Evolutionary conservation across 164 flowering plant species (phyloP).

Genomic region (Magnolia officinalis): DNA sequence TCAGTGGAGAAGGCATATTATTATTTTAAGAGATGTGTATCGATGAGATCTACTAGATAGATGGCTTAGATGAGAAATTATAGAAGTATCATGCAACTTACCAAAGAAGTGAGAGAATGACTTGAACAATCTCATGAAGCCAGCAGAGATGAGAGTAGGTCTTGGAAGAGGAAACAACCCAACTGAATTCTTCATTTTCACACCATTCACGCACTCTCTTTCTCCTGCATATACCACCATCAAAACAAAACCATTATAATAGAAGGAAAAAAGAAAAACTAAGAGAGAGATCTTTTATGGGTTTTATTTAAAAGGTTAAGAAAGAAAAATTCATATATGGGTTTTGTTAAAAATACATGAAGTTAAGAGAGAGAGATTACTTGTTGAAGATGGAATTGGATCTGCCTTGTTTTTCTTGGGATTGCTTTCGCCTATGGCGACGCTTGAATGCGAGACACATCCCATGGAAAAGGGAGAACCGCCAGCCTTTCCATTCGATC

Average conservation of each 20-base stretch:
- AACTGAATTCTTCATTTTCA: constrained; percentile 44
- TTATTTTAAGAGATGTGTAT: too few relatives aligned
- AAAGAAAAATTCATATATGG: too few relatives aligned
- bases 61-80: too few relatives aligned
- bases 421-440: constrained; percentile 25
- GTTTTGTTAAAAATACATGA: too few relatives aligned
- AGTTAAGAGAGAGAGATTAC: constrained; percentile 11
- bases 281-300: background rate
- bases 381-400: constrained; percentile 17
- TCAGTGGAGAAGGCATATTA: too few relatives aligned
- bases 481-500: constrained; percentile 66
- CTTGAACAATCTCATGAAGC: constrained; percentile 64
- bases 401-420: constrained; percentile 35
- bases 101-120: constrained; percentile 75
- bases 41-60: too few relatives aligned
- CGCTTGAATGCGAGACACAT: constrained; percentile 54
- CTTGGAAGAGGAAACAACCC: constrained; percentile 45
- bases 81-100: constrained; percentile 19
- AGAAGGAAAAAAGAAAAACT: background rate
- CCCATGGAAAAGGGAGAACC: constrained; percentile 60
- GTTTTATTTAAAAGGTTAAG: too few relatives aligned
- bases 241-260: background rate
- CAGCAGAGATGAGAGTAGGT: constrained; percentile 38
- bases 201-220: constrained; percentile 36
- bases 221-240: constrained; percentile 33